Percentiles rank a stretch among this genome's conserved stretches.
Conservation (phyloP, 75 land plant species). For the Gnetum montanum region DNA sequence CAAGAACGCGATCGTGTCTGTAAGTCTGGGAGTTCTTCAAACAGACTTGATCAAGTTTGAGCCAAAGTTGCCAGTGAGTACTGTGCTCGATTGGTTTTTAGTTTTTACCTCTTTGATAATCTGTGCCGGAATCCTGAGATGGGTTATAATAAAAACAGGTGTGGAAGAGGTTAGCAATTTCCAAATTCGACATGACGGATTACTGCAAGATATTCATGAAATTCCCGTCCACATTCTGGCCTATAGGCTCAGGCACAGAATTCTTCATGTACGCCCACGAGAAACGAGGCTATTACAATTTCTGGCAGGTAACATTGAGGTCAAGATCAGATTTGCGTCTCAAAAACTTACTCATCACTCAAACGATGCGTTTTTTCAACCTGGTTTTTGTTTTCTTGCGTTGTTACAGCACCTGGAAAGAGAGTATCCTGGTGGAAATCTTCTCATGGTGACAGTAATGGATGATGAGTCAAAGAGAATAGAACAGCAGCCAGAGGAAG, state of each 20-base stretch:
- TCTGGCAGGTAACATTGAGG: constrained; percentile 48
- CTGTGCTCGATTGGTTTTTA: no score
- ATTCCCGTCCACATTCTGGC: constrained; percentile 56
- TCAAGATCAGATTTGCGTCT: no score
- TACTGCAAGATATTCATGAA: constrained; percentile 61
- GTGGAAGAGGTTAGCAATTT: constrained; percentile 40
- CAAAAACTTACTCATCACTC: no score
- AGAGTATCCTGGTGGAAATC: constrained; percentile 40
- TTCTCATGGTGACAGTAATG: constrained; percentile 50
- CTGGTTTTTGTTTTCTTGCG: constrained; percentile 23
- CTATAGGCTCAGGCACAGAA: constrained; percentile 34
- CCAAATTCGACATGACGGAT: constrained; percentile 45
- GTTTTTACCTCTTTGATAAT: no score
- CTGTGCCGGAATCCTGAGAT: no score
- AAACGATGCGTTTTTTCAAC: no score
- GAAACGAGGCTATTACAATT: constrained; percentile 41
- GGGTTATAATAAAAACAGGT: constrained; percentile 12
- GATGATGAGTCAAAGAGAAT: constrained; percentile 61
- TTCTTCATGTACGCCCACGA: constrained; percentile 48
- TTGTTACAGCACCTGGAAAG: constrained; percentile 42
- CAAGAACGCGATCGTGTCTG: constrained; percentile 49
- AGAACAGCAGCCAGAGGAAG: constrained; percentile 48
- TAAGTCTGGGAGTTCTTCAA: constrained; percentile 73
- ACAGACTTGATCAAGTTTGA: constrained; percentile 52
- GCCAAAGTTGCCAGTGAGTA: constrained; percentile 70